These are phyloP conservation scores for Elsinoe australis DNA, from an alignment of 2,329 filamentous ascomycete genomes.

Conservation along the genomic window DNA sequence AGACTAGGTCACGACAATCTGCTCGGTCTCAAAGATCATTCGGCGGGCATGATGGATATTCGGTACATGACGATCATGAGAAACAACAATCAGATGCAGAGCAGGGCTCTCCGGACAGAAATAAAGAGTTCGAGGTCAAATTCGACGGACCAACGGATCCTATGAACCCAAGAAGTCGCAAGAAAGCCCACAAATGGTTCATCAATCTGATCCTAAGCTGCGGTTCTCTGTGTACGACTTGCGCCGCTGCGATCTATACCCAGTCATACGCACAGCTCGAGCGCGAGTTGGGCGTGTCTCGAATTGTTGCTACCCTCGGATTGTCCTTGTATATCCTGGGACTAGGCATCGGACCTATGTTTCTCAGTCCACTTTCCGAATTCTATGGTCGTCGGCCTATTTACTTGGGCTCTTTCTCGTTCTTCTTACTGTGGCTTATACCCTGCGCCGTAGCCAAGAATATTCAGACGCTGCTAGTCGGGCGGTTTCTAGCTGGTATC, in stretches of 20 bases:
- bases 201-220: slow-evolving; percentile 67
- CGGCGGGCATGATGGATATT: slow-evolving; percentile 27
- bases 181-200: slow-evolving; percentile 60
- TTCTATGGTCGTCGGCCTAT: slow-evolving; percentile 79
- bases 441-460: slow-evolving; percentile 76
- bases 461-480: slow-evolving; percentile 69
- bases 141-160: slow-evolving; percentile 72
- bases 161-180: slow-evolving; percentile 64
- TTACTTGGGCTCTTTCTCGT: slow-evolving; percentile 64
- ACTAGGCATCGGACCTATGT: slow-evolving; percentile 51
- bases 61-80: slow-evolving; percentile 21
- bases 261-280: slow-evolving; percentile 72
- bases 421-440: slow-evolving; percentile 68
- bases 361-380: slow-evolving; percentile 44
- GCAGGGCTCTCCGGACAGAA: slow-evolving; percentile 19
- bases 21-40: slow-evolving; percentile 26
- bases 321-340: slow-evolving; percentile 78
- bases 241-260: slow-evolving; percentile 81
- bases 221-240: slow-evolving; percentile 76
- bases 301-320: slow-evolving; percentile 68
- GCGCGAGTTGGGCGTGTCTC: slow-evolving; percentile 62
- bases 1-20: slow-evolving; percentile 25
- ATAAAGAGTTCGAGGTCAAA: slow-evolving; percentile 56
- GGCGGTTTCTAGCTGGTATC: slow-evolving; percentile 69
- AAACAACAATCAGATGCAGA: slow-evolving; percentile 18